Percentiles rank a stretch among this genome's conserved stretches.
phyloP scores from a whole-genome alignment of 1,139 yeast species.

The Debaryomyces singareniensis region DNA sequence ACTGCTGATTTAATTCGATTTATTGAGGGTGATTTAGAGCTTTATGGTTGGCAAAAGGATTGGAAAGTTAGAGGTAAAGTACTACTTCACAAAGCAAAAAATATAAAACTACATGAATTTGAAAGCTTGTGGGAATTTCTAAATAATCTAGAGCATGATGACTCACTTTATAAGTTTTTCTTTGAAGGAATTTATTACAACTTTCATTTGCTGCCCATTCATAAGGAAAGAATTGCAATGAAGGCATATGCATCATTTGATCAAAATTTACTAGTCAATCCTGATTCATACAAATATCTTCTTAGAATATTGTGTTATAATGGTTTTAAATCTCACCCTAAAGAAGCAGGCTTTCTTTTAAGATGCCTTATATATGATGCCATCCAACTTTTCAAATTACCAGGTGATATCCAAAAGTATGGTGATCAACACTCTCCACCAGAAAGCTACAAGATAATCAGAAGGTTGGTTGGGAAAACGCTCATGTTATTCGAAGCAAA shows the following conservation, averaged over 20 bases:
- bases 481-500: constrained; percentile 17
- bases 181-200: constrained; percentile 10
- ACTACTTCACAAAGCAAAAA: constrained; percentile 14
- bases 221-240: constrained; percentile 10
- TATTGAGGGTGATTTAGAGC: constrained; percentile 27
- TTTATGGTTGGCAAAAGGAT: constrained; percentile 23
- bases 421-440: constrained; percentile 9
- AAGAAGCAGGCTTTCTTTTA: constrained; percentile 11
- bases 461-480: constrained; percentile 15
- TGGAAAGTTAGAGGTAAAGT: constrained; percentile 26
- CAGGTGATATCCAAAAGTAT: constrained; percentile 13
- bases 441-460: constrained; percentile 23
- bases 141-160: constrained; percentile 6
- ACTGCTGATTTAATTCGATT: constrained; percentile 24
- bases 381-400: constrained; percentile 15
- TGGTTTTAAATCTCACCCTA: constrained; percentile 3
- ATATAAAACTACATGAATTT: constrained; percentile 9
- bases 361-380: constrained; percentile 22
- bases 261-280: constrained; percentile 3
- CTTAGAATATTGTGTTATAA: constrained; percentile 8
- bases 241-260: constrained; percentile 11
- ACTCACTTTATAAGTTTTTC: constrained; percentile 11
- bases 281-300: constrained; percentile 10
- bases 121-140: constrained; percentile 8
- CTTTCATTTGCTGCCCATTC: constrained; percentile 5